A percentile compares a stretch with the other conserved stretches of the same genome.
These are phyloP conservation scores for Tolypocladium sp. DNA, from an alignment of 2,329 filamentous ascomycete species.

Conservation along the genomic window DNA sequence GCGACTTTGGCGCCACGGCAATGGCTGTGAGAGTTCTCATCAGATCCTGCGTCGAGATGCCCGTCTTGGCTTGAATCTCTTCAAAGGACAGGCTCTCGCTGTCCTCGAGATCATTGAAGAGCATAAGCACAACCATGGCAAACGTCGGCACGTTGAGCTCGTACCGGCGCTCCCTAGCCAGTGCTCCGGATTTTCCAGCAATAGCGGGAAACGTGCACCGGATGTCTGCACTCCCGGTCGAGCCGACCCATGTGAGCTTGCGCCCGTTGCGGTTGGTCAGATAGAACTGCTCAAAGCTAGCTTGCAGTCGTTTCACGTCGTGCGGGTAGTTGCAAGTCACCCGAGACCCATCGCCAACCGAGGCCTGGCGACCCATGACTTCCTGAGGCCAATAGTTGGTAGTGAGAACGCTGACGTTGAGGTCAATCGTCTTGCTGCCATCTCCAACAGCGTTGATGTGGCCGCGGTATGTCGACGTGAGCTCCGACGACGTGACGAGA, in stretches of 20 bases:
- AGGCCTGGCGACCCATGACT: slow-evolving; percentile 58
- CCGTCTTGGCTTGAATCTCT: slow-evolving; percentile 75
- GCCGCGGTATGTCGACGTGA: slow-evolving; percentile 67
- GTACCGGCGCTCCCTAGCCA: slow-evolving; percentile 63
- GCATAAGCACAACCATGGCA: slow-evolving; percentile 78
- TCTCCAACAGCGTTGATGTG: slow-evolving; percentile 48
- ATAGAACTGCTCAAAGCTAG: slow-evolving; percentile 85
- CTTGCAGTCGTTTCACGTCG: slow-evolving; percentile 65
- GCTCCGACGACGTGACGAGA: slow-evolving; percentile 77
- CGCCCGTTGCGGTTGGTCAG: slow-evolving; percentile 78
- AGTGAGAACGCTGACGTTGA: slow-evolving; percentile 78
- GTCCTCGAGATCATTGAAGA: slow-evolving; percentile 72
- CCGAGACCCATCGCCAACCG: slow-evolving; percentile 35
- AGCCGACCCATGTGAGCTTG: slow-evolving; percentile 72
- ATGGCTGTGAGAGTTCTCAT: slow-evolving; percentile 72
- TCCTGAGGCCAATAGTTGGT: slow-evolving; percentile 94
- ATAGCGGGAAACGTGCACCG: slow-evolving; percentile 68
- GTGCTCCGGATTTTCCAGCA: slow-evolving; percentile 54
- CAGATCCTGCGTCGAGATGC: slow-evolving; percentile 67
- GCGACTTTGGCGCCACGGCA: slow-evolving; percentile 73
- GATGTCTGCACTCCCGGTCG: slow-evolving; percentile 73
- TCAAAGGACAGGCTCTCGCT: slow-evolving; percentile 49
- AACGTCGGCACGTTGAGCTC: slow-evolving; percentile 91
- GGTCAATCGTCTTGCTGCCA: slow-evolving; percentile 51
- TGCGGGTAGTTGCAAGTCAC: slow-evolving; percentile 60